A percentile compares a stretch with the other conserved stretches of the same genome.
phyloP scores from a whole-genome alignment of 805 yeast species.

The Kazachstania taianensis region DNA sequence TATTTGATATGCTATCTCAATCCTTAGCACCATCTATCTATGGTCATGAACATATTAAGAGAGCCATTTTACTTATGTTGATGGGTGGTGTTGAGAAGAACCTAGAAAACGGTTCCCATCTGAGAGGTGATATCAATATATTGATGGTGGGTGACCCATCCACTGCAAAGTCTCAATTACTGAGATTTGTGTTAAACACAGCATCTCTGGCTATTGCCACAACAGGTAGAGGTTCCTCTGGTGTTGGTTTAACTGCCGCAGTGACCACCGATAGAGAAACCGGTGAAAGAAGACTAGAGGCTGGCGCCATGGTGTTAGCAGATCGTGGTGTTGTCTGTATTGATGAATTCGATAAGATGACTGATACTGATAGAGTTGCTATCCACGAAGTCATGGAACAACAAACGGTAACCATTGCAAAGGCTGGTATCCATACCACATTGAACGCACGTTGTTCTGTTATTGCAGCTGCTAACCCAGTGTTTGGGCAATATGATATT shows the following conservation, averaged over 20 bases:
- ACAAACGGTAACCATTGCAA: constrained; percentile 95
- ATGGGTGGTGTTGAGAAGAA: constrained; percentile 93
- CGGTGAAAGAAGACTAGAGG: constrained; percentile 92
- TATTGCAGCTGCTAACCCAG: constrained; percentile 96
- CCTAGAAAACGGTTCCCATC: constrained; percentile 87
- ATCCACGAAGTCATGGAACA: constrained; percentile 99
- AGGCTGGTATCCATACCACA: constrained; percentile 96
- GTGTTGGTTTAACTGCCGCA: constrained; percentile 98
- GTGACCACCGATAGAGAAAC: constrained; percentile 95
- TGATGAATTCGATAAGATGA: constrained; percentile 98
- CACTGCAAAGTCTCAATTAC: constrained; percentile 93
- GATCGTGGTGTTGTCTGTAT: constrained; percentile 97
- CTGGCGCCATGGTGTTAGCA: constrained; percentile 98
- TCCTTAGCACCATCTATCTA: constrained; percentile 94
- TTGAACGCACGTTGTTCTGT: constrained; percentile 94
- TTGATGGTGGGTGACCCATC: constrained; percentile 98
- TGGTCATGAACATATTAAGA: constrained; percentile 85
- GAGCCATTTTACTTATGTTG: constrained; percentile 82
- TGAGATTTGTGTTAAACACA: constrained; percentile 87
- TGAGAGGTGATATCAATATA: constrained; percentile 94
- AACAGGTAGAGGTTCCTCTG: constrained; percentile 98
- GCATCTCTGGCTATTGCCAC: constrained; percentile 95
- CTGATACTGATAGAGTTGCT: constrained; percentile 92
- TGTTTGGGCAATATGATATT: constrained; percentile 91
- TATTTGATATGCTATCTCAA: constrained; percentile 70